These are phyloP conservation scores for Canavalia gladiata DNA, from an alignment of 306 rosid species.

Conservation along the genomic window DNA sequence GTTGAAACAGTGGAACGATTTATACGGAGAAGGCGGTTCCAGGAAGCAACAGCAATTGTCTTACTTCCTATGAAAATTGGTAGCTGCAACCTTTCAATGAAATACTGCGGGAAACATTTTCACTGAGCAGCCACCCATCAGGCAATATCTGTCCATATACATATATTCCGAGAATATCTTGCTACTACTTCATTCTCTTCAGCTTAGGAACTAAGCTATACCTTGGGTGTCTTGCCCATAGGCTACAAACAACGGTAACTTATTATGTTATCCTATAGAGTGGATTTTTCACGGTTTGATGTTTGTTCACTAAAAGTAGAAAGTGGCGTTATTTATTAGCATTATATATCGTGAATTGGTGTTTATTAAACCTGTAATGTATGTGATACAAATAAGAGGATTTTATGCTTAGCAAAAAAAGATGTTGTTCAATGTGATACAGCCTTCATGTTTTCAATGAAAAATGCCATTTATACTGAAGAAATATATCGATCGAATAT, in stretches of 20 bases:
- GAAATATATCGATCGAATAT: too few relatives aligned
- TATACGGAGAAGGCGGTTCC: slow-evolving; percentile 93
- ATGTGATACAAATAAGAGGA: background rate
- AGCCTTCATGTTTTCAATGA: too few relatives aligned
- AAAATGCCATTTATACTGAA: too few relatives aligned
- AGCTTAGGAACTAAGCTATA: slow-evolving; percentile 38
- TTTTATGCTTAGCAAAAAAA: too few relatives aligned
- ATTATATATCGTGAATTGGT: slow-evolving; percentile 4
- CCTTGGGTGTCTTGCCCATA: slow-evolving; percentile 14
- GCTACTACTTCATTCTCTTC: slow-evolving; percentile 24
- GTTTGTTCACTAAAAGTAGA: background rate
- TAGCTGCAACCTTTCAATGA: background rate
- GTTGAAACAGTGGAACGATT: slow-evolving; percentile 90
- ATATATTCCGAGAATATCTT: slow-evolving; percentile 20
- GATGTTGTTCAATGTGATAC: too few relatives aligned
- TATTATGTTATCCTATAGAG: slow-evolving; percentile 12
- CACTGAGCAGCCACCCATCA: background rate
- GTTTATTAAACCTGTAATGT: background rate
- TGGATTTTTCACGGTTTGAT: background rate
- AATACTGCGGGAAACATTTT: slow-evolving; percentile 32
- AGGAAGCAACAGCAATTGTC: slow-evolving; percentile 86
- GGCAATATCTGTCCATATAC: background rate
- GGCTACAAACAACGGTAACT: background rate
- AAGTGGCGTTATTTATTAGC: slow-evolving; percentile 29
- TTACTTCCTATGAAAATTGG: slow-evolving; percentile 72